Evolutionary conservation across 441 rosid species (phyloP), one percentile per base, ranked within the genome.

Genomic region (Breynia disticha): DNA sequence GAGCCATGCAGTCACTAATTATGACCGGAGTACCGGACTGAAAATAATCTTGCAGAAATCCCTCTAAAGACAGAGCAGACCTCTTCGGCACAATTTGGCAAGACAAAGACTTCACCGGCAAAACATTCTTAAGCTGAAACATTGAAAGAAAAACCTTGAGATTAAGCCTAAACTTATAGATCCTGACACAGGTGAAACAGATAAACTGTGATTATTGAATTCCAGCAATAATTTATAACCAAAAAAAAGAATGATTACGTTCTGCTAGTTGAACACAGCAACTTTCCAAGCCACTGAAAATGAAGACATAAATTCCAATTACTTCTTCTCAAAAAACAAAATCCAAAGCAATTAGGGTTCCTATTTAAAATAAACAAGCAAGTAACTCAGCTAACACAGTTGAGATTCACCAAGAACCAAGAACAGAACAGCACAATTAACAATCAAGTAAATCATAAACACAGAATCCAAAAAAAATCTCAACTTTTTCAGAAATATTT

Each of bases 1-100:
- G 94, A 62, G 77, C 82, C 97, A 91, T 91, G 64, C 82, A 75
- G 59, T 88, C 89, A 50, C 79, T 86, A 68, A 91, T 77, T 60
- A 88, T 71, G 67, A 91, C 94, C 8, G 98, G 98, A 69, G 73
- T 76, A 68, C 79, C 89, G 20, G 77, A 39, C 17, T 74, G 73
- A 55, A 88, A 76, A 74, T 78, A 77, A 47, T 84, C 91, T 24
- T 82, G 64, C 20, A 88, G 77, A 72, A 91, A 91, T 48, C 79
- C 86, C 79, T 91, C 98, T 81, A 88, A 45, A 16, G 95, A 86
- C 60, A 83, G 71, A 60, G 59, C 79, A 52, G 82, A 78, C 76
- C 75, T 84, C 81, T 78, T 91, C 66, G 55, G 80, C 72, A 91
- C 98, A 63, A 67, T 65, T 52, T 77, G 66, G 64, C 72, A 52